Conservation (phyloP, 192 early-diverging fungal species). For the Kappamyces sp. region DNA sequence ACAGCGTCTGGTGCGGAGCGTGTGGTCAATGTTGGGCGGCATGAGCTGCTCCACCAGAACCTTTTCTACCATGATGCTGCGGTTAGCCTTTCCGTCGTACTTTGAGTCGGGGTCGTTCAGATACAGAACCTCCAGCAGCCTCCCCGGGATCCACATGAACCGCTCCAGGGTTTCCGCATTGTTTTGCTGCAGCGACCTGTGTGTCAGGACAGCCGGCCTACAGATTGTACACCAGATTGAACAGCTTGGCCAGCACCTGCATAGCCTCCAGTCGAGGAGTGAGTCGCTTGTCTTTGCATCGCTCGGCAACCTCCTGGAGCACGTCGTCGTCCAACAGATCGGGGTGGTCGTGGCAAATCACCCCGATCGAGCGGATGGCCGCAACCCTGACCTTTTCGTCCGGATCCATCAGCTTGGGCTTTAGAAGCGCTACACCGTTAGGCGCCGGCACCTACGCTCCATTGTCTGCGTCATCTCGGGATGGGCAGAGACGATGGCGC, state of each 20-base stretch:
- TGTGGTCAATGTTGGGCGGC: conserved; percentile 33
- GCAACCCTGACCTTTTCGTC: conserved; percentile 87
- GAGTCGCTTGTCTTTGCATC: conserved; percentile 87
- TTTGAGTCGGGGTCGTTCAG: conserved; percentile 74
- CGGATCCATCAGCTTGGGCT: conserved; percentile 72
- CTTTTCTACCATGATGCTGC: conserved; percentile 48
- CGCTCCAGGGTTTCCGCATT: conserved; percentile 51
- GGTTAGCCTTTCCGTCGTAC: conserved; percentile 44
- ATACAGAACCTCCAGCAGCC: conserved; percentile 77
- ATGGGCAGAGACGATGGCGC: conserved; percentile 63
- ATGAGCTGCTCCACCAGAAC: conserved; percentile 58
- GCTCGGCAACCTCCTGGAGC: conserved; percentile 51
- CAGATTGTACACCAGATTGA: conserved; percentile 67
- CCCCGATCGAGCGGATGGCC: conserved; percentile 60
- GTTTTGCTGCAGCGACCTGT: conserved; percentile 47
- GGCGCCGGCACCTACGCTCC: conserved; percentile 42
- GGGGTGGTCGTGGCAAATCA: conserved; percentile 44
- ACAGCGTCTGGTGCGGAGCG: background rate
- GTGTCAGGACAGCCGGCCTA: no score
- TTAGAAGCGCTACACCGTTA: conserved; percentile 43
- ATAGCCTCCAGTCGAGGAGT: conserved; percentile 72
- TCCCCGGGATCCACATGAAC: conserved; percentile 78
- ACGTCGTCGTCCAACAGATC: conserved; percentile 42
- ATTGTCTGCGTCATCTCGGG: conserved; percentile 65
- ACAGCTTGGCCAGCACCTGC: conserved; percentile 62